These are phyloP conservation scores for Sambucus nigra DNA, from an alignment of 129 eudicot genomes.

Conservation along the genomic window DNA sequence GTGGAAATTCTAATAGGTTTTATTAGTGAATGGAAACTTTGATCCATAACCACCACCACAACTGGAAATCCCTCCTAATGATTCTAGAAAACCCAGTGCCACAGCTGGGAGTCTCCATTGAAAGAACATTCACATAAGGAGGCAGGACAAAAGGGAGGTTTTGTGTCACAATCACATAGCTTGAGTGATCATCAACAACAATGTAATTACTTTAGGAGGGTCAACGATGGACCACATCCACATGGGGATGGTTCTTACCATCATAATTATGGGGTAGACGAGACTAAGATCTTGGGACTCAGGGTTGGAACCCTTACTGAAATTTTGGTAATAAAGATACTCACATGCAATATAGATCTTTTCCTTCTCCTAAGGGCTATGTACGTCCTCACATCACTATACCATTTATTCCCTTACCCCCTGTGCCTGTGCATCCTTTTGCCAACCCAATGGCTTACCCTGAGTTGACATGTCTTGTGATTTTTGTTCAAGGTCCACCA, in stretches of 20 bases:
- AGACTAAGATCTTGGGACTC: slow-evolving; percentile 68
- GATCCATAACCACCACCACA: slow-evolving; percentile 35
- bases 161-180: slow-evolving; percentile 36
- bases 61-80: slow-evolving; percentile 22
- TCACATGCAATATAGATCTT: slow-evolving; percentile 46
- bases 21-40: slow-evolving; percentile 40
- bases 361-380: slow-evolving; percentile 37
- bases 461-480: slow-evolving; percentile 33
- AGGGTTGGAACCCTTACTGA: slow-evolving; percentile 53
- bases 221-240: slow-evolving; percentile 51
- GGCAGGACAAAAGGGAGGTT: slow-evolving; percentile 40
- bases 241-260: slow-evolving; percentile 63
- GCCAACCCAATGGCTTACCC: slow-evolving; percentile 46
- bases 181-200: slow-evolving; percentile 46
- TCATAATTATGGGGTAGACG: slow-evolving; percentile 61
- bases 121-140: slow-evolving; percentile 43
- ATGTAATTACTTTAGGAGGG: slow-evolving; percentile 47
- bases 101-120: slow-evolving; percentile 28
- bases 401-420: slow-evolving; percentile 40
- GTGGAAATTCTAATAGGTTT: slow-evolving; percentile 34
- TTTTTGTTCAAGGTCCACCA: slow-evolving; percentile 42
- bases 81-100: slow-evolving; percentile 25
- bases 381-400: slow-evolving; percentile 33
- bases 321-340: slow-evolving; percentile 41
- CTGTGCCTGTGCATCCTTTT: slow-evolving; percentile 49